These are phyloP conservation scores for Rhizophagus sp. DNA, from an alignment of 192 early-diverging fungal genomes.

Conservation along the genomic window DNA sequence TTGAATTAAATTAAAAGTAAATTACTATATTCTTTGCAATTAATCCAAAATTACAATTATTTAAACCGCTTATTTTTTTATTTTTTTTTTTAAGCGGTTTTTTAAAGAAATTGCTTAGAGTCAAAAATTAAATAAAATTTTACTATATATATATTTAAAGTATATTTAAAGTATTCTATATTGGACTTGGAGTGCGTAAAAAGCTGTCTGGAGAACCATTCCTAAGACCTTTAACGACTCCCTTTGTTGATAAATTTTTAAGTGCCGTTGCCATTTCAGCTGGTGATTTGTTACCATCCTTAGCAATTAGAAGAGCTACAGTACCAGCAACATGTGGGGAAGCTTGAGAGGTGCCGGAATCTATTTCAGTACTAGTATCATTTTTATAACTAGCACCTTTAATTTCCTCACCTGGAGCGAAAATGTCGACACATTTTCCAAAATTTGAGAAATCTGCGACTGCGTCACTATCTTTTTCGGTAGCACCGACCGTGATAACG, in stretches of 20 bases:
- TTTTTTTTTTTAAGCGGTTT: too few relatives aligned
- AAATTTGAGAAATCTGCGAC: slow-evolving; percentile 80
- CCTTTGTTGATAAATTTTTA: neutral
- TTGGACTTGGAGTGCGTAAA: neutral
- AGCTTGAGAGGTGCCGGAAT: slow-evolving; percentile 91
- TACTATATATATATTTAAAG: too few relatives aligned
- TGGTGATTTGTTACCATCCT: neutral
- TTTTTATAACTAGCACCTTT: slow-evolving; percentile 56
- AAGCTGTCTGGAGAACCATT: neutral
- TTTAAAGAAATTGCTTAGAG: too few relatives aligned
- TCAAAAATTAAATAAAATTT: too few relatives aligned
- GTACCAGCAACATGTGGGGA: slow-evolving; percentile 86
- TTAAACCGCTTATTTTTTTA: too few relatives aligned
- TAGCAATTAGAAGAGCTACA: slow-evolving; percentile 52
- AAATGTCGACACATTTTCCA: slow-evolving; percentile 93
- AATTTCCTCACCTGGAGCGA: slow-evolving; percentile 81
- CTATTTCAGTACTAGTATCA: slow-evolving; percentile 69
- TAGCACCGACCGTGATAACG: slow-evolving; percentile 83
- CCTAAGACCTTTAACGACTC: neutral
- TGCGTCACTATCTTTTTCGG: slow-evolving; percentile 68
- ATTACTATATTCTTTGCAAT: too few relatives aligned
- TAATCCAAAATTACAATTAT: too few relatives aligned
- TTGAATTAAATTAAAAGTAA: too few relatives aligned
- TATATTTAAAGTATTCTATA: too few relatives aligned
- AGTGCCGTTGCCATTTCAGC: neutral